Evolutionary conservation across 2,329 filamentous ascomycete genomes (phyloP), one percentile per base, ranked within the genome.

Genomic region (Daldinia sp.): DNA sequence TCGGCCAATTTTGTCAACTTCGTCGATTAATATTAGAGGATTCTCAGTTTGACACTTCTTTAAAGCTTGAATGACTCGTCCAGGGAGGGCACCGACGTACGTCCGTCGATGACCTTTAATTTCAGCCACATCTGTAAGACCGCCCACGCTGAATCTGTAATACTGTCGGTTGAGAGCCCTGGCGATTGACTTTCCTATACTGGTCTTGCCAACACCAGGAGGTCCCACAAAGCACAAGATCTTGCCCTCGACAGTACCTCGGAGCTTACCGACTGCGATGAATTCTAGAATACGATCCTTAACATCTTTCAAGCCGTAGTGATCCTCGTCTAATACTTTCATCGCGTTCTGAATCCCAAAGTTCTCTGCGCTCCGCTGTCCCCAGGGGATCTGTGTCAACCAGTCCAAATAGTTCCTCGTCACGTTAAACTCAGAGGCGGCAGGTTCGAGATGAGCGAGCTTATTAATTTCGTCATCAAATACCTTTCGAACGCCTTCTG

Each of bases 41-140:
- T 99, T 99, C 81, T 99, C 97, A 0, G 96, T 99, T 82, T 98
- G 94, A 79, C 95, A 98, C 81, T 99, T 99, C 86, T 99, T 99
- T 76, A 99, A 84, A 0, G 96, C 96, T 81, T 99, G 97, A 69
- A 99, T 98, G 78, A 99, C 97, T 66, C 97, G 92, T 57, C 96
- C 97, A 3, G 96, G 96, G 39, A 99, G 84, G 28, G 96, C 96
- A 70, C 97, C 96, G 60, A 99, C 96, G 74, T 99, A 99, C 2
- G 96, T 99, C 75, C 96, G 89, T 75, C 96, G 88, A 79, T 99
- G 96, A 57, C 96, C 96, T 84, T 99, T 99, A 85, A 99, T 98
- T 80, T 99, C 96, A 18, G 96, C 96, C 71, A 99, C 97, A 81
- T 99, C 96, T 3, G 95, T 97, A 73, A 99, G 86, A 74, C 96